phyloP scores from a whole-genome alignment of 768 basidiomycete genomes.

The Tulasnella sp. region DNA sequence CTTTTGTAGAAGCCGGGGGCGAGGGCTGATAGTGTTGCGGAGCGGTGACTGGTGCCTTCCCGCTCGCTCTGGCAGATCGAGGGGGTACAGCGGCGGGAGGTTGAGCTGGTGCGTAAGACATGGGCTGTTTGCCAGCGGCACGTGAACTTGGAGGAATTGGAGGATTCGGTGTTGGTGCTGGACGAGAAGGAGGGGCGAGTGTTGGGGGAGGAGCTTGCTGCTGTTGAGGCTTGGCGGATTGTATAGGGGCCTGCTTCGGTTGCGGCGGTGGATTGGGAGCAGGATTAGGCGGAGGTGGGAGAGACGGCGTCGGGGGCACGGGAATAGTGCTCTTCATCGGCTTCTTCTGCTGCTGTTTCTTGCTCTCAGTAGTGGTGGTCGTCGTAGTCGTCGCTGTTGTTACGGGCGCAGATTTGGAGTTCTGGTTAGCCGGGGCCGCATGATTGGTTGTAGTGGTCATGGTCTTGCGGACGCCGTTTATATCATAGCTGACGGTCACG shows the following conservation, averaged over 20 bases:
- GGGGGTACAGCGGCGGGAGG: conserved; percentile 43
- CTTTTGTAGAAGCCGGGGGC: conserved; percentile 51
- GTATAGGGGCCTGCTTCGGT: conserved; percentile 49
- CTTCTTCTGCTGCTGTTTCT: conserved; percentile 38
- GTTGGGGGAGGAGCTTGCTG: conserved; percentile 48
- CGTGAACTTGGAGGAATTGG: conserved; percentile 70
- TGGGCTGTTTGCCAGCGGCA: conserved; percentile 91
- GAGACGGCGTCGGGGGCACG: conserved; percentile 35
- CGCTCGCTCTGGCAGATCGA: conserved; percentile 49
- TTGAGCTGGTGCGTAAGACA: conserved; percentile 62
- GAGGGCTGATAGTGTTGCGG: conserved; percentile 62
- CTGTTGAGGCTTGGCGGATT: conserved; percentile 40
- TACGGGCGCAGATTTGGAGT: conserved; percentile 46
- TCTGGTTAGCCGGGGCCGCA: conserved; percentile 29
- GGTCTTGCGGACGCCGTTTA: conserved; percentile 32
- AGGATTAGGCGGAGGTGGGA: conserved; percentile 39
- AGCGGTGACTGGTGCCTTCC: conserved; percentile 60
- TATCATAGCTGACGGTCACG: conserved; percentile 36
- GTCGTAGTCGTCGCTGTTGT: conserved; percentile 41
- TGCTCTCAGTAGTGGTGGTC: conserved; percentile 40
- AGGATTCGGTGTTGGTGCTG: conserved; percentile 40
- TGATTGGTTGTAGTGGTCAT: conserved; percentile 20
- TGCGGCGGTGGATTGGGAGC: conserved; percentile 39
- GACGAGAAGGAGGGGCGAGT: conserved; percentile 49
- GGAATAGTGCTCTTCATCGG: conserved; percentile 41